Percentiles rank a stretch among this genome's conserved stretches.
These are phyloP conservation scores for Stemphylium vesicarium DNA, from an alignment of 2,329 filamentous ascomycete species.

Conservation along the genomic window DNA sequence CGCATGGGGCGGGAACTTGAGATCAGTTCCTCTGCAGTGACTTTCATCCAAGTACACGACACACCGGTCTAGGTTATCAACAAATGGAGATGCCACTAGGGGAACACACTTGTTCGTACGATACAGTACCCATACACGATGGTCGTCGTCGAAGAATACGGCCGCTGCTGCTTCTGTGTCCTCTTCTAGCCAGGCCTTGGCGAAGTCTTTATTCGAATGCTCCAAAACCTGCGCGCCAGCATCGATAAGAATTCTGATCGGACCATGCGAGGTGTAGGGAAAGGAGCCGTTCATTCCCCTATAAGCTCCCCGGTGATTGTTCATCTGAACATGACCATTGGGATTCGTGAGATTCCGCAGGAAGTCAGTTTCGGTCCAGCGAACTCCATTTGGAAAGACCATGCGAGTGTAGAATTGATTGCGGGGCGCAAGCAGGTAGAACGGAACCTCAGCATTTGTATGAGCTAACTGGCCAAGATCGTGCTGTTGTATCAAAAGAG, in stretches of 20 bases:
- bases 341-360: slow-evolving; percentile 49
- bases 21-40: slow-evolving; percentile 66
- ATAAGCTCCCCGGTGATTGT: background rate
- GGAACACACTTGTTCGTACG: slow-evolving; percentile 50
- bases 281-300: background rate
- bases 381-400: slow-evolving; percentile 36
- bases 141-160: slow-evolving; percentile 60
- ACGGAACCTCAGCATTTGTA: slow-evolving; percentile 69
- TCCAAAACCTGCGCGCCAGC: slow-evolving; percentile 70
- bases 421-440: slow-evolving; percentile 60
- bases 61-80: slow-evolving; percentile 59
- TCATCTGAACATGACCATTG: background rate
- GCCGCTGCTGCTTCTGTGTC: slow-evolving; percentile 57
- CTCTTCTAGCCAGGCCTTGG: slow-evolving; percentile 57
- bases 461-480: slow-evolving; percentile 64
- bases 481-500: slow-evolving; percentile 65
- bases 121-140: slow-evolving; percentile 56
- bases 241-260: slow-evolving; percentile 66
- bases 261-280: background rate
- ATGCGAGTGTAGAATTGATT: slow-evolving; percentile 58
- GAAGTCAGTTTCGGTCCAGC: slow-evolving; percentile 56
- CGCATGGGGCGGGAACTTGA: slow-evolving; percentile 59
- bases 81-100: slow-evolving; percentile 62
- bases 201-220: slow-evolving; percentile 61
- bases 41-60: slow-evolving; percentile 67